Conservation (phyloP, 2,329 filamentous ascomycete genomes). For the Paecilomyces formosus region DNA sequence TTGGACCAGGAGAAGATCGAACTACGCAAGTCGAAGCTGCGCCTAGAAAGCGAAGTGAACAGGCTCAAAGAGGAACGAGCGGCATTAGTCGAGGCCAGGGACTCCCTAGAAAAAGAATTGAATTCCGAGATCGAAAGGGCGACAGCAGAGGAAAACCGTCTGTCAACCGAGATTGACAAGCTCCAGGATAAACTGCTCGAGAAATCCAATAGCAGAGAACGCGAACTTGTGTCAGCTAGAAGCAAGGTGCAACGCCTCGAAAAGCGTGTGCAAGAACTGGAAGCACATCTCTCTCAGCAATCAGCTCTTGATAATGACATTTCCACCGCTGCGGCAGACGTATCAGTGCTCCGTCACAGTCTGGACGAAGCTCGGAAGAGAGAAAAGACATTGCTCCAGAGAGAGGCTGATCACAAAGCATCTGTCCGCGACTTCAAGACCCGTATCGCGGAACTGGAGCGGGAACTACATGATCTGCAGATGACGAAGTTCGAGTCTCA, state of each 20-base stretch:
- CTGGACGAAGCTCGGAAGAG: constrained; percentile 58
- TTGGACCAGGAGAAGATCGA: constrained; percentile 64
- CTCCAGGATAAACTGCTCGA: constrained; percentile 45
- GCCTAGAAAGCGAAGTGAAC: constrained; percentile 60
- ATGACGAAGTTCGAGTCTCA: constrained; percentile 45
- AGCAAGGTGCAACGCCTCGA: constrained; percentile 61
- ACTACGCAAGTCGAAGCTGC: constrained; percentile 59
- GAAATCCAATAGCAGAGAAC: constrained; percentile 34
- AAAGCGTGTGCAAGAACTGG: constrained; percentile 43
- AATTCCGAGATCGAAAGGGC: constrained; percentile 61
- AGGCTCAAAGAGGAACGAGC: constrained; percentile 59
- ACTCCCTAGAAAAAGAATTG: constrained; percentile 55
- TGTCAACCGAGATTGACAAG: constrained; percentile 41
- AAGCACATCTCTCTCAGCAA: constrained; percentile 48
- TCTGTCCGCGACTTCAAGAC: constrained; percentile 56
- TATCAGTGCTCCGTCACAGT: constrained; percentile 56
- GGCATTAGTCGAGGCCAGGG: constrained; percentile 48
- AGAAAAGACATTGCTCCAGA: constrained; percentile 57
- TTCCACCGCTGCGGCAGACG: constrained; percentile 35
- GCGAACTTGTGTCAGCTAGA: constrained; percentile 46
- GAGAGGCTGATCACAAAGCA: constrained; percentile 58
- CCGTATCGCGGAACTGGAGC: constrained; percentile 60
- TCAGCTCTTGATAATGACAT: constrained; percentile 31
- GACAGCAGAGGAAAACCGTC: constrained; percentile 57
- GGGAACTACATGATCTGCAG: constrained; percentile 56